Evolutionary conservation across 768 basidiomycete species (phyloP).

Genomic region (Leccinum arenicola): DNA sequence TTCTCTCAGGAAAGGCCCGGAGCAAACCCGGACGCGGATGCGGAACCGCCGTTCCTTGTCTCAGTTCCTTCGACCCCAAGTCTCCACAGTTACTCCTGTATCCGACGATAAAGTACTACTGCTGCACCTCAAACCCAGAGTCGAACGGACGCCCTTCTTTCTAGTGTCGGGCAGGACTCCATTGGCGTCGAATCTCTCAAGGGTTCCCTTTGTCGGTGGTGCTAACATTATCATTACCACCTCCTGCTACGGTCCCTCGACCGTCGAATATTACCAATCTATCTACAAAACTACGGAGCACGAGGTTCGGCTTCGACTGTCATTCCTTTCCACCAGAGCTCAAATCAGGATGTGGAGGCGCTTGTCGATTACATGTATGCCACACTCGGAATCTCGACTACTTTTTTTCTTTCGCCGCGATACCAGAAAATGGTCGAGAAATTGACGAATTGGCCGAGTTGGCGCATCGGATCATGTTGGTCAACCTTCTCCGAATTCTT

Average conservation of each 20-base stretch:
- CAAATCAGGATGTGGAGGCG: slow-evolving; percentile 68
- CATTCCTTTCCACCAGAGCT: slow-evolving; percentile 98
- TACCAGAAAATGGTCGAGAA: slow-evolving; percentile 98
- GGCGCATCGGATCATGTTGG: slow-evolving; percentile 98
- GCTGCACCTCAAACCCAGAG: slow-evolving; percentile 94
- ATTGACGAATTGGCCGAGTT: slow-evolving; percentile 97
- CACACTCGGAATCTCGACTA: slow-evolving; percentile 95
- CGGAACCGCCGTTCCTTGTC: slow-evolving; percentile 90
- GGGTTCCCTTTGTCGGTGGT: slow-evolving; percentile 88
- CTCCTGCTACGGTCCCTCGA: slow-evolving; percentile 92
- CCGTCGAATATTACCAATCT: slow-evolving; percentile 97
- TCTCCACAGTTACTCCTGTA: slow-evolving; percentile 68
- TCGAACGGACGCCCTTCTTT: slow-evolving; percentile 81
- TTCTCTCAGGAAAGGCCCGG: slow-evolving; percentile 82
- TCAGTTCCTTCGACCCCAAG: slow-evolving; percentile 92
- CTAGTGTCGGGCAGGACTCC: slow-evolving; percentile 96
- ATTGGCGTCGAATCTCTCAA: slow-evolving; percentile 98
- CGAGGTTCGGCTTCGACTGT: slow-evolving; percentile 96
- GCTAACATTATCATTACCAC: slow-evolving; percentile 97
- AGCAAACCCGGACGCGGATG: slow-evolving; percentile 50
- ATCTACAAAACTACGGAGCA: slow-evolving; percentile 95
- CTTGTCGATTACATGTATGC: slow-evolving; percentile 98
- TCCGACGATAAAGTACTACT: slow-evolving; percentile 89
- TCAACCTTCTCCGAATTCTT: too few relatives aligned
- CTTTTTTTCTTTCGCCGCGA: slow-evolving; percentile 96